Conservation (phyloP, 352 stramenopile species). For the Globisporangium parvum region DNA sequence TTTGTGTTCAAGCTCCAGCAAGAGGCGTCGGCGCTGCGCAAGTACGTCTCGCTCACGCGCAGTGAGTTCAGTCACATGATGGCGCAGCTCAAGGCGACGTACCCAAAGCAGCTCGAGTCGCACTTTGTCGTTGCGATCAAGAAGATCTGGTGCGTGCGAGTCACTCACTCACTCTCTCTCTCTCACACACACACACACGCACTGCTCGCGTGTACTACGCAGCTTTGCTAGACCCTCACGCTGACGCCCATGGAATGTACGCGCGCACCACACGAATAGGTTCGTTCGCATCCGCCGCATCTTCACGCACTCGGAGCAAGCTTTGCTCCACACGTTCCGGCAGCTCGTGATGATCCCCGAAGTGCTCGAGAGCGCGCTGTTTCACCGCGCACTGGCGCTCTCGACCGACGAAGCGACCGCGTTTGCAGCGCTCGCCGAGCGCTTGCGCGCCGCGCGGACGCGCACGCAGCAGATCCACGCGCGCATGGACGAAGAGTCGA, state of each 20-base stretch:
- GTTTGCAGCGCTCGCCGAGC: conserved; percentile 6
- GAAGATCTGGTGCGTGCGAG: conserved; percentile 15
- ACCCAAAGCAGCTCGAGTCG: conserved; percentile 17
- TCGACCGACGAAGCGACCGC: conserved; percentile 1
- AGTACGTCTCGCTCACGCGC: conserved; percentile 15
- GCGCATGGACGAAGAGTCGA: conserved; percentile 14
- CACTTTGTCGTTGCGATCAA: conserved; percentile 20
- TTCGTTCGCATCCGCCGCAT: conserved; percentile 15
- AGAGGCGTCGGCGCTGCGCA: conserved; percentile 9
- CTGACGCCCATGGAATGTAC: not conserved
- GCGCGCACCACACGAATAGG: not conserved
- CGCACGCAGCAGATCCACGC: conserved; percentile 13
- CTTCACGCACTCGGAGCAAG: conserved; percentile 14
- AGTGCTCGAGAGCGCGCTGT: conserved; percentile 19
- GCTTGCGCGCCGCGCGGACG: conserved; percentile 10
- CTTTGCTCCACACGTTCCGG: conserved; percentile 20
- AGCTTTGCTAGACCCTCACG: not conserved
- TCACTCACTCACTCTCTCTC: too few relatives aligned
- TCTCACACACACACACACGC: too few relatives aligned
- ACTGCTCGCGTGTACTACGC: too few relatives aligned
- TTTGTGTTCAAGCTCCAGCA: conserved; percentile 14
- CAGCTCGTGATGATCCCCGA: conserved; percentile 23
- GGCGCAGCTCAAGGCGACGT: conserved; percentile 11
- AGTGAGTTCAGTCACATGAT: conserved; percentile 16
- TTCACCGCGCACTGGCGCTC: conserved; percentile 14